phyloP scores from a whole-genome alignment of 164 flowering plant genomes.

The Annona cherimola region DNA sequence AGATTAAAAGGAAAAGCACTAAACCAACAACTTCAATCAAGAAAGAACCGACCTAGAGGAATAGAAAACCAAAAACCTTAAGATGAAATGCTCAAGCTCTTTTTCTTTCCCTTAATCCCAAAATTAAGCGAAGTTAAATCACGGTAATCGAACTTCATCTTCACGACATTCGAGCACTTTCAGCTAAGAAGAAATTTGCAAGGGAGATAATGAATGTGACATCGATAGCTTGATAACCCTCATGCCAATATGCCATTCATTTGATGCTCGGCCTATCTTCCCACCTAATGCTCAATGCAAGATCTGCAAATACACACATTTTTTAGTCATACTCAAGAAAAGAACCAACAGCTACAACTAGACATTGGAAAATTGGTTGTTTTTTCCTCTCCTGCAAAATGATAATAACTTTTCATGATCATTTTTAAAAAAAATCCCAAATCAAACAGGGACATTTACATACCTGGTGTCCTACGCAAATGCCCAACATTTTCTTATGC shows the following conservation, averaged over 20 bases:
- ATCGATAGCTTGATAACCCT: slow-evolving; percentile 36
- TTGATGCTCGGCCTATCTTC: slow-evolving; percentile 22
- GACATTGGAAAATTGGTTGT: too few species aligned
- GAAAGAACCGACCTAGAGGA: too few species aligned
- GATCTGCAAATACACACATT: slow-evolving; percentile 10
- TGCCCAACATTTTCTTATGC: slow-evolving; percentile 20
- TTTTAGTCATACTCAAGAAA: too few species aligned
- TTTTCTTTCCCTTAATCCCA: too few species aligned
- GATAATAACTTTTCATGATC: not conserved
- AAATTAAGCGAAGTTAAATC: too few species aligned
- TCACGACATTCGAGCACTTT: slow-evolving; percentile 61
- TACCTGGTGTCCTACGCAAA: slow-evolving; percentile 36
- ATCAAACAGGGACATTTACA: not conserved
- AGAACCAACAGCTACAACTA: too few species aligned
- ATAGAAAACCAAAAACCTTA: too few species aligned
- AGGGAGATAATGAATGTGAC: slow-evolving; percentile 32
- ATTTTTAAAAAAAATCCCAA: too few species aligned
- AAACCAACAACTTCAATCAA: too few species aligned
- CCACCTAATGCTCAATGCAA: slow-evolving; percentile 30
- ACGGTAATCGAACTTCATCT: slow-evolving; percentile 67
- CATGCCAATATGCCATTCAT: slow-evolving; percentile 29
- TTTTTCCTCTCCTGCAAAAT: not conserved
- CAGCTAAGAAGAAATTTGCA: slow-evolving; percentile 47
- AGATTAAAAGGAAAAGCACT: too few species aligned
- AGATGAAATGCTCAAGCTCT: too few species aligned